A percentile compares a stretch with the other conserved stretches of the same genome.
These are phyloP conservation scores for Botrytis galanthina DNA, from an alignment of 2,329 filamentous ascomycete species.

Conservation along the genomic window DNA sequence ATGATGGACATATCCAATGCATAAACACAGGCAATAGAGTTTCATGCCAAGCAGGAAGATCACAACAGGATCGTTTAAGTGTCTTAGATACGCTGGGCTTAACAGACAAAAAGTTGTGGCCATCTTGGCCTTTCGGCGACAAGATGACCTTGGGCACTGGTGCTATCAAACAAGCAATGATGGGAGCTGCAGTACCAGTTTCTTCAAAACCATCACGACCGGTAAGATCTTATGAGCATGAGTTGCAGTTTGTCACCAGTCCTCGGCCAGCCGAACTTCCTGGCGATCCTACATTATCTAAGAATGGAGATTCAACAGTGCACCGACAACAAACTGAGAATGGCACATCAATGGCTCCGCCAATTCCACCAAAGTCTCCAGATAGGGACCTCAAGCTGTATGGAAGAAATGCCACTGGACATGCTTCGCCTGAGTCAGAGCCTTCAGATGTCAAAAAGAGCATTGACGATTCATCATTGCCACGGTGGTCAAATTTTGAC, in stretches of 20 bases:
- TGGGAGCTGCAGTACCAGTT: neutral
- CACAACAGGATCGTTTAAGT: neutral
- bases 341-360: neutral
- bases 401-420: neutral
- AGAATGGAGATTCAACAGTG: neutral
- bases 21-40: neutral
- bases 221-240: neutral
- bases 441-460: neutral
- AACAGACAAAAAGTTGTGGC: neutral
- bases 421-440: neutral
- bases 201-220: neutral
- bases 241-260: neutral
- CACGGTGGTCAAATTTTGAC: neutral
- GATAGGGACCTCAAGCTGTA: neutral
- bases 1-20: neutral
- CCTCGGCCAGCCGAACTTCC: neutral
- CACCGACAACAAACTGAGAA: too few species aligned
- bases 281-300: neutral
- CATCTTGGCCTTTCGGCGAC: conserved; percentile 9
- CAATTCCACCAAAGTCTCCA: neutral
- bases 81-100: neutral
- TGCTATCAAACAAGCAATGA: conserved; percentile 2
- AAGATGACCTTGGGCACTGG: neutral
- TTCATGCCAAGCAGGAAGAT: too few species aligned
- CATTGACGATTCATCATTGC: neutral